These are phyloP conservation scores for Gaertneriomyces sp. DNA, from an alignment of 192 early-diverging fungal genomes.

Conservation along the genomic window DNA sequence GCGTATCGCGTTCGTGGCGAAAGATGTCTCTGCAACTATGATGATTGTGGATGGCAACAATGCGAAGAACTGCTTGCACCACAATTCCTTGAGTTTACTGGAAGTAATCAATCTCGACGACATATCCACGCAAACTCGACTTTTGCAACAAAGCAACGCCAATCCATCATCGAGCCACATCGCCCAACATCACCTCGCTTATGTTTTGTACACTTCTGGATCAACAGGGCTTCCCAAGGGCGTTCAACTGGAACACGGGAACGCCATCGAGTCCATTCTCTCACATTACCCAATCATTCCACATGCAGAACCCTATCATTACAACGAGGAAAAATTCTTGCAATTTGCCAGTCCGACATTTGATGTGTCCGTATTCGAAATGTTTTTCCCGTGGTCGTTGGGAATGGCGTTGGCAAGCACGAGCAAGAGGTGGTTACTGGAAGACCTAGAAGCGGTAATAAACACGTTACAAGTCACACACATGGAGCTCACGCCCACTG, in stretches of 20 bases:
- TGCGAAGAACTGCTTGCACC: neutral
- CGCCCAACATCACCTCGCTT: constrained; percentile 28
- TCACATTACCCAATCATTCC: constrained; percentile 16
- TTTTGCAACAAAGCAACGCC: neutral
- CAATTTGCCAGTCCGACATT: constrained; percentile 20
- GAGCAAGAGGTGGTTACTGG: constrained; percentile 5
- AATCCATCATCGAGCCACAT: neutral
- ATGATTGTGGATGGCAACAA: constrained; percentile 9
- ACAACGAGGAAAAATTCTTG: neutral
- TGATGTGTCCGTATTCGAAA: constrained; percentile 16
- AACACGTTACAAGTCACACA: neutral
- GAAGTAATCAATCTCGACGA: neutral
- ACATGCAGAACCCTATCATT: neutral
- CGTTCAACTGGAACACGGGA: constrained; percentile 23
- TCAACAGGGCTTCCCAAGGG: constrained; percentile 46
- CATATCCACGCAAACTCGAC: neutral
- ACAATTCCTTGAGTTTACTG: neutral
- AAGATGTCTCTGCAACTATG: neutral
- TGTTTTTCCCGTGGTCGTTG: constrained; percentile 7
- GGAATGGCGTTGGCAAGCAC: neutral
- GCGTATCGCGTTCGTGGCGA: constrained; percentile 3
- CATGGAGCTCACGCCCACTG: constrained; percentile 13
- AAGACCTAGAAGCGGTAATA: constrained; percentile 4
- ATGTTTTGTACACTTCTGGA: constrained; percentile 42
- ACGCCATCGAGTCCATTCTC: constrained; percentile 21